phyloP scores from a whole-genome alignment of 176 grass and related monocot genomes.

The Aegilops longissima region DNA sequence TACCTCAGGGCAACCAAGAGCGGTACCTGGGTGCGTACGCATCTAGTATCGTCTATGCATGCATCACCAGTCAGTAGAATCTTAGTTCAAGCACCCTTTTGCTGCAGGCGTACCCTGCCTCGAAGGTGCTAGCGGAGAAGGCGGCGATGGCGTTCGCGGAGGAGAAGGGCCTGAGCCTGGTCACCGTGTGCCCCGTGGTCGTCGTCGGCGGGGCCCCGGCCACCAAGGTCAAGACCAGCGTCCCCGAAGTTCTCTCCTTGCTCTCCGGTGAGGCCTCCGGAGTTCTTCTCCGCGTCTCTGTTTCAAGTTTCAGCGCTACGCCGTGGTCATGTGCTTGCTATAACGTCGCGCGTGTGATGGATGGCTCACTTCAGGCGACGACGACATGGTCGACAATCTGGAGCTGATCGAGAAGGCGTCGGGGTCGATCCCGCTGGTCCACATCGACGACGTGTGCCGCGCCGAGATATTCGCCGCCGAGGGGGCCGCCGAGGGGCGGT shows the following conservation, averaged over 20 bases:
- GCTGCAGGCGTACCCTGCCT: constrained; percentile 58
- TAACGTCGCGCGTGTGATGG: not conserved
- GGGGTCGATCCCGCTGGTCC: constrained; percentile 38
- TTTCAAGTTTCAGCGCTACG: not conserved
- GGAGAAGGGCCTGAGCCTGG: constrained; percentile 58
- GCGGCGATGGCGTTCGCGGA: constrained; percentile 47
- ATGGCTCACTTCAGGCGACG: constrained; percentile 26
- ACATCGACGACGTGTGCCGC: constrained; percentile 63
- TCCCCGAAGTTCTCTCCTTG: constrained; percentile 36
- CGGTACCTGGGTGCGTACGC: constrained; percentile 39
- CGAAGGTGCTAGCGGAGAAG: constrained; percentile 58
- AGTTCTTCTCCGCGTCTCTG: not conserved
- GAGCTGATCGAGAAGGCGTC: constrained; percentile 39
- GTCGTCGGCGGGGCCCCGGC: constrained; percentile 36
- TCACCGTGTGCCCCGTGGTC: constrained; percentile 44
- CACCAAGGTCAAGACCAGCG: not conserved
- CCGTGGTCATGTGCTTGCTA: not conserved
- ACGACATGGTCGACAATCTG: constrained; percentile 30
- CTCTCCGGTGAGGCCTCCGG: constrained; percentile 42
- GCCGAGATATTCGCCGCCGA: constrained; percentile 69
- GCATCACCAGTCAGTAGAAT: too few relatives aligned
- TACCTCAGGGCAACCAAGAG: constrained; percentile 38
- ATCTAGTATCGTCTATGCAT: too few relatives aligned
- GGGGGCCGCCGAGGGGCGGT: constrained; percentile 33
- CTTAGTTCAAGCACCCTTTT: too few relatives aligned